Evolutionary conservation across 768 basidiomycete genomes (phyloP).

Genomic region (Tephrocybe sp.): DNA sequence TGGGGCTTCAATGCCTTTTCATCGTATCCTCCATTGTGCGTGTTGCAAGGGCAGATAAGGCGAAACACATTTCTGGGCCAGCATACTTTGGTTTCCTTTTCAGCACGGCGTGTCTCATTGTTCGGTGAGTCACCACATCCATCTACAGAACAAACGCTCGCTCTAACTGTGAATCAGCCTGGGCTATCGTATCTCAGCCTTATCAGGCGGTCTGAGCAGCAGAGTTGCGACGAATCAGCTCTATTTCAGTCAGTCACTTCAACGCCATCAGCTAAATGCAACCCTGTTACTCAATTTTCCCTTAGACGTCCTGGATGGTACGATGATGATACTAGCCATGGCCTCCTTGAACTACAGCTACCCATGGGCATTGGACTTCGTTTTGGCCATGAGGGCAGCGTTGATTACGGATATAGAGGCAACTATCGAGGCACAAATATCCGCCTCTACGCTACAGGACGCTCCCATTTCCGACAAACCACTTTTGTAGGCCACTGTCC

Average conservation of each 20-base stretch:
- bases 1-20: neutral
- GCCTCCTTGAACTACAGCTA: neutral
- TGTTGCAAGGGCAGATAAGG: neutral
- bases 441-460: too few species aligned
- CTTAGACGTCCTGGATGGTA: conserved; percentile 1
- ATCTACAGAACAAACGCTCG: neutral
- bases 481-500: too few species aligned
- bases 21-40: neutral
- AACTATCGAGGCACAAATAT: neutral
- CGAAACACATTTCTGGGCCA: neutral
- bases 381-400: neutral
- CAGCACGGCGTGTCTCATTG: neutral
- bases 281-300: too few species aligned
- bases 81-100: neutral
- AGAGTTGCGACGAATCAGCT: neutral
- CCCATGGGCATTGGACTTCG: neutral
- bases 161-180: neutral
- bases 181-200: neutral
- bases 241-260: neutral
- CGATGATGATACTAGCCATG: conserved; percentile 2
- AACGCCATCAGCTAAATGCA: too few species aligned
- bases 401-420: neutral
- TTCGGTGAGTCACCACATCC: neutral
- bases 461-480: too few species aligned
- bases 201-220: neutral